Conservation (phyloP, 163 green algal genomes). For the Scenedesmus sp. region DNA sequence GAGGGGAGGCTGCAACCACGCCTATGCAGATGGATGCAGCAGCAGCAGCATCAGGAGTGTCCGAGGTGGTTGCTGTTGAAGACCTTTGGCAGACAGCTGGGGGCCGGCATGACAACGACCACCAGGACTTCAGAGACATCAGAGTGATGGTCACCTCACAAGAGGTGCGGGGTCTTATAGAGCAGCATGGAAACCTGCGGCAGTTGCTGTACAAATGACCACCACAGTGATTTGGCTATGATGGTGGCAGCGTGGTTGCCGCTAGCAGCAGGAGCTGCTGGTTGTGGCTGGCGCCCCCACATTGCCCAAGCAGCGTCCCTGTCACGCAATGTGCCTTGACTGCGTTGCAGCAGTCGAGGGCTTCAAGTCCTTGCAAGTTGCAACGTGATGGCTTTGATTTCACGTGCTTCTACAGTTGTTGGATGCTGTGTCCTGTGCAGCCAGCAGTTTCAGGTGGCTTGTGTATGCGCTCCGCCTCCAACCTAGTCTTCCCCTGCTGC, state of each 20-base stretch:
- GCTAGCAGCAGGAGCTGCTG: not conserved
- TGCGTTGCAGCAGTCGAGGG: too few relatives aligned
- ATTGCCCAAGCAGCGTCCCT: not conserved
- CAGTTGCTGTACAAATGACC: too few relatives aligned
- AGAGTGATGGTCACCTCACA: conserved; percentile 58
- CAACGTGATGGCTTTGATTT: too few relatives aligned
- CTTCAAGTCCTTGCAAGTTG: too few relatives aligned
- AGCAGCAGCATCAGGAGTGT: not conserved
- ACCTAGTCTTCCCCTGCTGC: not conserved
- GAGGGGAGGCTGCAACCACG: conserved; percentile 11
- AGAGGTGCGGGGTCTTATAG: conserved; percentile 49
- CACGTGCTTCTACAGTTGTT: too few relatives aligned
- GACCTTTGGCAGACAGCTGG: conserved; percentile 28
- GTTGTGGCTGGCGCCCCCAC: not conserved
- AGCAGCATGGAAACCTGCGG: too few relatives aligned
- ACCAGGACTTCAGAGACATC: conserved; percentile 56
- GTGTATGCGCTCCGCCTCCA: too few relatives aligned
- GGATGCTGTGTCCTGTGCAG: too few relatives aligned
- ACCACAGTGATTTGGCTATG: too few relatives aligned
- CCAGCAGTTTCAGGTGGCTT: too few relatives aligned
- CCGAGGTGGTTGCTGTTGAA: conserved; percentile 34
- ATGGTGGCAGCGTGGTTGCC: too few relatives aligned
- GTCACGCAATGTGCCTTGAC: not conserved
- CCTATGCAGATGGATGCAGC: not conserved
- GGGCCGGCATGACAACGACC: conserved; percentile 57